phyloP scores from a whole-genome alignment of 169 alveolate genomes.

The Perkinsus olseni region DNA sequence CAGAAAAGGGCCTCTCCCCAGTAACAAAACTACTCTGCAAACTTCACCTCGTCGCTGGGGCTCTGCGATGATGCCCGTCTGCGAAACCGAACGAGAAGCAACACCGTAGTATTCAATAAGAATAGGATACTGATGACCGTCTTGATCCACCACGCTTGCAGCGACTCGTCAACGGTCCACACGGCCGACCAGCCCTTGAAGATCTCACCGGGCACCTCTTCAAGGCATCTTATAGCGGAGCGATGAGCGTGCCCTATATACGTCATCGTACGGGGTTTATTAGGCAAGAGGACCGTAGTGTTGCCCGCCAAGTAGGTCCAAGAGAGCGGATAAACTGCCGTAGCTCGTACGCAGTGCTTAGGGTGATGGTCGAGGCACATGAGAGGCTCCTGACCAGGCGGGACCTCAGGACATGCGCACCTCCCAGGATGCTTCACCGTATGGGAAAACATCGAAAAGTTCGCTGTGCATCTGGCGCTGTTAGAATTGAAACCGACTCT shows the following conservation, averaged over 20 bases:
- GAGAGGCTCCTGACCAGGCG: not conserved
- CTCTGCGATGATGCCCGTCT: too few species aligned
- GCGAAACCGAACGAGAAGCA: too few species aligned
- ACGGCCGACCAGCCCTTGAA: not conserved
- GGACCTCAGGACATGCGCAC: not conserved
- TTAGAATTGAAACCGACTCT: not conserved
- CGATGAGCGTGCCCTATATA: too few species aligned
- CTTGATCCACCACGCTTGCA: not conserved
- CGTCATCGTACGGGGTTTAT: not conserved
- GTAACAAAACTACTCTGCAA: too few species aligned
- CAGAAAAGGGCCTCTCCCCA: too few species aligned
- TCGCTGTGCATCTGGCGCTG: not conserved
- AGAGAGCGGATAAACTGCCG: not conserved
- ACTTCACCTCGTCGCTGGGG: too few species aligned
- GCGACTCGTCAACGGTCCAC: not conserved
- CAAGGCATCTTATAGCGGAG: not conserved
- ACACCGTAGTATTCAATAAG: too few species aligned
- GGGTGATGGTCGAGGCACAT: not conserved
- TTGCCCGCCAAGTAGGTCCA: not conserved
- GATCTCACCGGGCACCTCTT: not conserved
- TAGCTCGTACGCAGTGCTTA: not conserved
- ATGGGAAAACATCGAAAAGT: not conserved
- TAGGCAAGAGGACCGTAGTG: not conserved
- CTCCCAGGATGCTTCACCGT: not conserved
- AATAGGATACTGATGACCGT: not conserved